These are phyloP conservation scores for Teratosphaeria gauchensis DNA, from an alignment of 2,329 filamentous ascomycete species.

Conservation along the genomic window DNA sequence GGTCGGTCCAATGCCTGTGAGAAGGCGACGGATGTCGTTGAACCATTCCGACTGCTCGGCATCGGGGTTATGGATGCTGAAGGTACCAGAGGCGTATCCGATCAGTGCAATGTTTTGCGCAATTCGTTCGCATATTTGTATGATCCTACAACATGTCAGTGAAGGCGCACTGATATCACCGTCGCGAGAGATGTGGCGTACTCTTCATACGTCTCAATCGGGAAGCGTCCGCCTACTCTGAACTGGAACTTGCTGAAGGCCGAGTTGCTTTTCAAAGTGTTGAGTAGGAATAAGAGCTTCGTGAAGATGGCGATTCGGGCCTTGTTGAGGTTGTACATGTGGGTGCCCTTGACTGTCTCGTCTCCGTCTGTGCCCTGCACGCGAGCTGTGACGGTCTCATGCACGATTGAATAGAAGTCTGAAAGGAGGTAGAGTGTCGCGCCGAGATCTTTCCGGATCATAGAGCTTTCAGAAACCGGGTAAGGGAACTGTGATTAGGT, in stretches of 20 bases:
- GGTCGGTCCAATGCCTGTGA: conserved; percentile 48
- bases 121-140: conserved; percentile 49
- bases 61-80: conserved; percentile 26
- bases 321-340: conserved; percentile 47
- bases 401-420: conserved; percentile 62
- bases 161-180: neutral
- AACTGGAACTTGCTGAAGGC: conserved; percentile 61
- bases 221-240: conserved; percentile 62
- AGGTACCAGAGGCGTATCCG: conserved; percentile 52
- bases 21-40: conserved; percentile 47
- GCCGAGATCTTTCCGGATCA: conserved; percentile 59
- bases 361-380: conserved; percentile 51
- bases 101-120: conserved; percentile 58
- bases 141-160: conserved; percentile 37
- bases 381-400: conserved; percentile 54
- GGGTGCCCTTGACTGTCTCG: conserved; percentile 36
- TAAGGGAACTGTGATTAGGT: conserved; percentile 46
- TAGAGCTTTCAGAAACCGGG: conserved; percentile 60
- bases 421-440: conserved; percentile 61
- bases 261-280: conserved; percentile 50
- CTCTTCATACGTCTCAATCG: conserved; percentile 50
- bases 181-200: conserved; percentile 1
- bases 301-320: conserved; percentile 52
- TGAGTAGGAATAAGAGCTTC: conserved; percentile 58
- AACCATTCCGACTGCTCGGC: conserved; percentile 48